A percentile compares a stretch with the other conserved stretches of the same genome.
Evolutionary conservation across 495 filamentous ascomycete species (phyloP).

Genomic region (Penicillium roqueforti): DNA sequence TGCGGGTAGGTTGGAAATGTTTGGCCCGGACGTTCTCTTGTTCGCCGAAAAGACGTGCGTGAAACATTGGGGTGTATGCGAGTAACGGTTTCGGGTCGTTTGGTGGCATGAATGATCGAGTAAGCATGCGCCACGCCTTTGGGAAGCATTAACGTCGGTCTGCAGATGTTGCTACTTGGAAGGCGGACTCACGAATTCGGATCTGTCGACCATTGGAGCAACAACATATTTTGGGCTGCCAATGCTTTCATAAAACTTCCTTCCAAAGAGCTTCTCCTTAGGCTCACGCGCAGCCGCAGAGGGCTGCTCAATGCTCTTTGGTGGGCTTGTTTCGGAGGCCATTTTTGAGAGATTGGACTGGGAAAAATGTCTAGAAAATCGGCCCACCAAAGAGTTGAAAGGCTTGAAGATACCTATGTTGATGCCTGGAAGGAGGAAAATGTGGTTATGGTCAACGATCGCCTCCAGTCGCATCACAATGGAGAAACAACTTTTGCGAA

Average conservation of each 20-base stretch:
- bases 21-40: slow-evolving; percentile 67
- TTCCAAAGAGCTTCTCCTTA: slow-evolving; percentile 64
- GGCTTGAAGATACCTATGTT: slow-evolving; percentile 35
- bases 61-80: slow-evolving; percentile 92
- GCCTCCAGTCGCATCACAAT: slow-evolving; percentile 2
- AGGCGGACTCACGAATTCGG: slow-evolving; percentile 74
- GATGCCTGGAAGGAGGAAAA: slow-evolving; percentile 6
- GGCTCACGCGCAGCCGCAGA: slow-evolving; percentile 20
- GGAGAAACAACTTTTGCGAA: slow-evolving; percentile 10
- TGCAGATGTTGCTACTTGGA: neutral
- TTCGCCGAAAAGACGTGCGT: slow-evolving; percentile 78
- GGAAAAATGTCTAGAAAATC: slow-evolving; percentile 4
- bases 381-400: slow-evolving; percentile 32
- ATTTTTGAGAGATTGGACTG: slow-evolving; percentile 24
- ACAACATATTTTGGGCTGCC: slow-evolving; percentile 86
- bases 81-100: slow-evolving; percentile 56
- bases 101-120: slow-evolving; percentile 78
- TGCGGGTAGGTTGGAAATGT: slow-evolving; percentile 68
- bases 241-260: slow-evolving; percentile 89
- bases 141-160: slow-evolving; percentile 18
- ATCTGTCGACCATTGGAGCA: slow-evolving; percentile 97
- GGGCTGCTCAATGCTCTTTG: slow-evolving; percentile 7
- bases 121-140: slow-evolving; percentile 92
- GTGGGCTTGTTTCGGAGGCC: slow-evolving; percentile 24
- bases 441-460: neutral